These are phyloP conservation scores for Beta macrorhiza DNA, from an alignment of 179 eudicot genomes.

Conservation along the genomic window DNA sequence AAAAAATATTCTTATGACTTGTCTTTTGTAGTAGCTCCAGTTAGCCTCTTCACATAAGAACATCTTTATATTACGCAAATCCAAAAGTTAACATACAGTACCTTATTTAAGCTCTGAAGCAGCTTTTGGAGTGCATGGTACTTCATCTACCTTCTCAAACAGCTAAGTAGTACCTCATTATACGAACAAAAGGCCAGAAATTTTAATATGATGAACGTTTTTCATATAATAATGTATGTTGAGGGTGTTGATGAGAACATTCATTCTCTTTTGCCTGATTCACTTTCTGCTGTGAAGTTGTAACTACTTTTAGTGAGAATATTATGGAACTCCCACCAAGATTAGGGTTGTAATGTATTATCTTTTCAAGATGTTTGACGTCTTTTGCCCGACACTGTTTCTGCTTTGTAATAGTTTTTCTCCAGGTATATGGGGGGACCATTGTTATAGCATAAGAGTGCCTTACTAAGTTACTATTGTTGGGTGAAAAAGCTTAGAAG, in stretches of 20 bases:
- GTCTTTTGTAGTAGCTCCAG: conserved; percentile 4
- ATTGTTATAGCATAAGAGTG: neutral
- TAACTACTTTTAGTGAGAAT: conserved; percentile 22
- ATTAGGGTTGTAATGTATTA: conserved; percentile 21
- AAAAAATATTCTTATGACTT: neutral
- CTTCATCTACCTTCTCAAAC: conserved; percentile 13
- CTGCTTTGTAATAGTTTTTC: neutral
- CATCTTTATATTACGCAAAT: neutral
- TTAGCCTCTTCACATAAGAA: conserved; percentile 18
- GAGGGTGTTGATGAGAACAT: neutral
- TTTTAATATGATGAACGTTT: neutral
- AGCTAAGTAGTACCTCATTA: conserved; percentile 24
- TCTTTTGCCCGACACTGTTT: conserved; percentile 19
- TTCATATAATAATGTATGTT: conserved; percentile 4
- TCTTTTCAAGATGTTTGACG: conserved; percentile 6
- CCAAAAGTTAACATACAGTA: neutral
- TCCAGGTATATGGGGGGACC: neutral
- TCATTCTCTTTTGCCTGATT: neutral
- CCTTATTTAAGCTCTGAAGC: no score
- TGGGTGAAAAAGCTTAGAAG: neutral
- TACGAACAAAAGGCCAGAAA: conserved; percentile 19
- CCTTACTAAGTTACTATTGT: neutral
- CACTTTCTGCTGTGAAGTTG: conserved; percentile 18
- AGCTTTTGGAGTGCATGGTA: neutral
- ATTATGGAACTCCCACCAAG: conserved; percentile 16